Base-by-base conservation (phyloP, 306 rosid genomes). In the Herpetospermum pedunculosum region DNA sequence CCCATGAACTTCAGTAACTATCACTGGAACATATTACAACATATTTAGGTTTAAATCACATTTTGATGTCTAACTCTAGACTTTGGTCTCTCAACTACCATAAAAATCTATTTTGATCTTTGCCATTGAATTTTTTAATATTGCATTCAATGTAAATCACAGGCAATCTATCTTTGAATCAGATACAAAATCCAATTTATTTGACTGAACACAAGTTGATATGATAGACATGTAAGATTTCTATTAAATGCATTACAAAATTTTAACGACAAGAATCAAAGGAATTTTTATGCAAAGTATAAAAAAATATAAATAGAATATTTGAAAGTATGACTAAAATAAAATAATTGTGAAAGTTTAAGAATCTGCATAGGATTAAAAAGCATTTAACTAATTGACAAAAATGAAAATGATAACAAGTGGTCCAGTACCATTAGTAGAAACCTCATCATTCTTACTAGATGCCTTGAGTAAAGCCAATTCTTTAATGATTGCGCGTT, bases 401-500 rank as follows among this genome's bases (percentile, higher is more conserved):
- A 58, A 81, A 77, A 38, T 48, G 69, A 28, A 82, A 89, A 63
- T 37, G 46, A 35, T 62, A 37, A 32, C 70, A 2, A 26, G n/a
- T 57, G 38, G 37, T 57, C 89, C 89, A 5, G 40, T 29, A 72
- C 65, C 81, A 68, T 76, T 43, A 9, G 83, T 63, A 83, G 84
- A 78, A 40, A 49, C 46, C 14, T 84, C 72, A 70, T 58, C 76
- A 23, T 77, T 82, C 70, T 64, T 78, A 44, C 68, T 81, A 80
- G 90, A 78, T 54, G 87, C 80, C 83, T 82, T 85, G 26, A 83
- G 78, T 37, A 81, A 87, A 54, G 97, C 88, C 82, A 94, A 79
- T 80, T 85, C 85, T 78, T 91, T 80, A 65, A 94, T 78, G 69
- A 83, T 92, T 4, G 58, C 65, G 15, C 92, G 92, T 80, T 91